Percentiles rank a stretch among this genome's conserved stretches.
Evolutionary conservation across 345 rosid genomes (phyloP).

Genomic region (Aethionema arabicum): DNA sequence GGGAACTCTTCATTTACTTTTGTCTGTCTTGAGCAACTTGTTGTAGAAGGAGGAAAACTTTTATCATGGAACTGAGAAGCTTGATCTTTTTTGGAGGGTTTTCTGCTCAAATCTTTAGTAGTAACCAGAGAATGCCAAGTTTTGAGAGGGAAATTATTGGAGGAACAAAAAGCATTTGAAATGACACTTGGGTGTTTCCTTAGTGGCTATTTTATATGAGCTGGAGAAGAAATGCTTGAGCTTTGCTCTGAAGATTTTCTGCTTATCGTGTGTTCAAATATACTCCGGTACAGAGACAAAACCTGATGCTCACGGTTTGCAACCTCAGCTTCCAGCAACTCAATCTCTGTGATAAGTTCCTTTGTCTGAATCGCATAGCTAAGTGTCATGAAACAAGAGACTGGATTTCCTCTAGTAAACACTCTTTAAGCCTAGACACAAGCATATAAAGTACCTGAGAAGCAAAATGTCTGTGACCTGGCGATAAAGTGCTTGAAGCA

Average conservation of each 20-base stretch:
- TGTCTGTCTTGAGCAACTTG: slow-evolving; percentile 39
- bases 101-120: slow-evolving; percentile 43
- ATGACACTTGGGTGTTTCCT: slow-evolving; percentile 79
- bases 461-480: slow-evolving; percentile 87
- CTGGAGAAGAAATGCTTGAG: slow-evolving; percentile 69
- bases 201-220: slow-evolving; percentile 54
- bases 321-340: slow-evolving; percentile 80
- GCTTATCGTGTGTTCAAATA: slow-evolving; percentile 62
- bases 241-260: slow-evolving; percentile 57
- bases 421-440: not conserved
- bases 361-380: slow-evolving; percentile 52
- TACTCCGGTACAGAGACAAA: slow-evolving; percentile 70
- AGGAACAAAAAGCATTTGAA: slow-evolving; percentile 85
- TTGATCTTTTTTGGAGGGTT: slow-evolving; percentile 42
- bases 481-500: slow-evolving; percentile 83
- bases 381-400: not conserved
- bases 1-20: slow-evolving; percentile 42
- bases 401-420: not conserved
- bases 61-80: slow-evolving; percentile 40
- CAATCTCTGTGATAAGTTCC: slow-evolving; percentile 81
- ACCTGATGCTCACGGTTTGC: slow-evolving; percentile 78
- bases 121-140: slow-evolving; percentile 59
- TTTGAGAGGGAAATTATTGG: slow-evolving; percentile 56
- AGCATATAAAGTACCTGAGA: slow-evolving; percentile 47
- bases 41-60: slow-evolving; percentile 40